Conservation (phyloP, 352 stramenopile genomes). For the Phytopythium aichiense region DNA sequence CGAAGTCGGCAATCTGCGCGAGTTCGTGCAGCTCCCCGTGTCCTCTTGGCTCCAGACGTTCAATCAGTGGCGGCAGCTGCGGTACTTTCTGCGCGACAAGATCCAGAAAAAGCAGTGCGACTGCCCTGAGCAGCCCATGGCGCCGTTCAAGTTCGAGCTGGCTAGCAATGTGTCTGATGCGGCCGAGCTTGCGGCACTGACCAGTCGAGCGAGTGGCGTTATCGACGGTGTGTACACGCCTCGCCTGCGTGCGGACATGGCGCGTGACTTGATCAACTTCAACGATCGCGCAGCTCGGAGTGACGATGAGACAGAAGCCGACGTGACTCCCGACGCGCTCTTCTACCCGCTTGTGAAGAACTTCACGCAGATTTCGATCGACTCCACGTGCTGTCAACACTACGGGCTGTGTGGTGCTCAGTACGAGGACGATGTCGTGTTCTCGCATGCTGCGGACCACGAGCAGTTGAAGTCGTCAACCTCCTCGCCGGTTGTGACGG, state of each 20-base stretch:
- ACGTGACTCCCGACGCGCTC: conserved; percentile 56
- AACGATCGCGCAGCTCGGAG: background rate
- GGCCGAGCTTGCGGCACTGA: background rate
- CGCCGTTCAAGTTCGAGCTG: conserved; percentile 75
- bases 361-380: conserved; percentile 85
- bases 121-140: conserved; percentile 71
- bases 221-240: background rate
- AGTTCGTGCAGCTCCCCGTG: conserved; percentile 81
- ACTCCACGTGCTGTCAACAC: conserved; percentile 86
- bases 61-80: conserved; percentile 86
- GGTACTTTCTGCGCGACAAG: conserved; percentile 75
- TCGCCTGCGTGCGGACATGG: conserved; percentile 2
- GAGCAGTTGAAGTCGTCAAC: background rate
- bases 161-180: conserved; percentile 13
- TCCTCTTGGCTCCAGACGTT: conserved; percentile 88
- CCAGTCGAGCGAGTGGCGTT: background rate
- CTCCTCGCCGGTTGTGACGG: conserved; percentile 13
- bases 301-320: background rate
- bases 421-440: conserved; percentile 83
- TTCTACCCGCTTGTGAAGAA: conserved; percentile 83
- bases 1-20: conserved; percentile 58
- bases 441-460: conserved; percentile 22
- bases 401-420: conserved; percentile 86
- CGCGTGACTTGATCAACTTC: background rate
- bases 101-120: conserved; percentile 54